A percentile compares a stretch with the other conserved stretches of the same genome.
These are phyloP conservation scores for Cladophialophora immunda DNA, from an alignment of 2,329 filamentous ascomycete genomes.

Conservation along the genomic window DNA sequence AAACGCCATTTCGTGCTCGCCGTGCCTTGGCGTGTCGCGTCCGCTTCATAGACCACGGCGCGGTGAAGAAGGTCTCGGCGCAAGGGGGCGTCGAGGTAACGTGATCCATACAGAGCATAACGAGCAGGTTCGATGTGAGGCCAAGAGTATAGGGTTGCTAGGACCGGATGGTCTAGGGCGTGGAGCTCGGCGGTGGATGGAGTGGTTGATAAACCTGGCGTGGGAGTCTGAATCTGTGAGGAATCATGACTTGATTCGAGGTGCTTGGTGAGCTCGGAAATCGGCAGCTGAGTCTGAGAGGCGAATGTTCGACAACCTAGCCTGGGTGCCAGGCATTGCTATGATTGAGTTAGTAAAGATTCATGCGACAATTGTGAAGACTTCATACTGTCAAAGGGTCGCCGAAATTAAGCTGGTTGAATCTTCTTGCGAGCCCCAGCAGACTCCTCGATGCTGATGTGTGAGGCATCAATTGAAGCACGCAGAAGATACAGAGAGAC, in stretches of 20 bases:
- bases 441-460: constrained; percentile 32
- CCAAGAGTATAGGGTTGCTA: constrained; percentile 88
- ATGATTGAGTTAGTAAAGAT: constrained; percentile 39
- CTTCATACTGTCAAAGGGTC: constrained; percentile 51
- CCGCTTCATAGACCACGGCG: constrained; percentile 91
- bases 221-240: constrained; percentile 41
- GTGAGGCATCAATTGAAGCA: constrained; percentile 31
- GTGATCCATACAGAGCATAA: constrained; percentile 79
- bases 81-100: constrained; percentile 85
- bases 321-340: constrained; percentile 56
- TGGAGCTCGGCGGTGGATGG: constrained; percentile 22
- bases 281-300: constrained; percentile 53
- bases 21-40: constrained; percentile 85
- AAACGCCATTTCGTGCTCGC: constrained; percentile 81
- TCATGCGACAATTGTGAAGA: background rate
- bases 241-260: constrained; percentile 34
- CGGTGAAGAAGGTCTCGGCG: constrained; percentile 92
- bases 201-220: constrained; percentile 41
- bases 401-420: constrained; percentile 42
- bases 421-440: constrained; percentile 34
- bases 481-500: background rate
- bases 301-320: constrained; percentile 57
- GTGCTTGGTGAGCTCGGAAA: constrained; percentile 31
- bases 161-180: constrained; percentile 63
- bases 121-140: constrained; percentile 84